Percentiles rank a stretch among this genome's conserved stretches.
Conservation (phyloP, 2,329 filamentous ascomycete species). For the Fusarium nelsonii region DNA sequence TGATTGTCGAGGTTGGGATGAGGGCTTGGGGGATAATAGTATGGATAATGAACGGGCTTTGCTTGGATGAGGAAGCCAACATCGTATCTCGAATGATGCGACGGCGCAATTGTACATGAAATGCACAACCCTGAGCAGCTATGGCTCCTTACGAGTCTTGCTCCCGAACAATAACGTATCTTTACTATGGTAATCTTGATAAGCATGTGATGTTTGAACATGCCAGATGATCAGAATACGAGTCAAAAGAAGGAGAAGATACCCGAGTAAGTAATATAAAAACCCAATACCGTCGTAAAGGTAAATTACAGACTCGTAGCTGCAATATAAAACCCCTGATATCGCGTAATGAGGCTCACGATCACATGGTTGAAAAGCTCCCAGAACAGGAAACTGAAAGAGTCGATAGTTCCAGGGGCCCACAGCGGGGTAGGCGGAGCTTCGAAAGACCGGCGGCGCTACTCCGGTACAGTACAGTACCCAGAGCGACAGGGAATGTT, state of each 20-base stretch:
- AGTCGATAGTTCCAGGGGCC: constrained; percentile 11
- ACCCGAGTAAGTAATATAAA: not conserved
- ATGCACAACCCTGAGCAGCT: constrained; percentile 12
- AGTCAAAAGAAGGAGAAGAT: not conserved
- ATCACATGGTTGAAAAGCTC: constrained; percentile 17
- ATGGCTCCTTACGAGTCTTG: not conserved
- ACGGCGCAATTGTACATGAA: constrained; percentile 37
- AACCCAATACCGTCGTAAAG: too few species aligned
- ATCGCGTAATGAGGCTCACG: constrained; percentile 30
- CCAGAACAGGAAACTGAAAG: constrained; percentile 23
- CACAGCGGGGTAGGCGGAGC: constrained; percentile 37
- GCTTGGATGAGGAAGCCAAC: constrained; percentile 11
- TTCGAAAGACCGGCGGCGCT: constrained; percentile 13
- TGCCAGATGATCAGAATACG: too few species aligned
- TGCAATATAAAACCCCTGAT: constrained; percentile 30
- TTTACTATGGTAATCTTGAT: not conserved
- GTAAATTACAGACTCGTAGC: not conserved
- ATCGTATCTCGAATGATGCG: not conserved
- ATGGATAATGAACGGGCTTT: constrained; percentile 17
- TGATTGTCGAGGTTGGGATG: constrained; percentile 11
- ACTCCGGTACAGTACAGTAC: constrained; percentile 14
- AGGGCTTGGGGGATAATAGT: not conserved
- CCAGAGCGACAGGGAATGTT: constrained; percentile 20
- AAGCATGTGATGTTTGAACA: not conserved
- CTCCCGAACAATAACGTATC: constrained; percentile 12